phyloP scores from a whole-genome alignment of 352 stramenopile genomes.

The Phytopythium cucurbitacearum region DNA sequence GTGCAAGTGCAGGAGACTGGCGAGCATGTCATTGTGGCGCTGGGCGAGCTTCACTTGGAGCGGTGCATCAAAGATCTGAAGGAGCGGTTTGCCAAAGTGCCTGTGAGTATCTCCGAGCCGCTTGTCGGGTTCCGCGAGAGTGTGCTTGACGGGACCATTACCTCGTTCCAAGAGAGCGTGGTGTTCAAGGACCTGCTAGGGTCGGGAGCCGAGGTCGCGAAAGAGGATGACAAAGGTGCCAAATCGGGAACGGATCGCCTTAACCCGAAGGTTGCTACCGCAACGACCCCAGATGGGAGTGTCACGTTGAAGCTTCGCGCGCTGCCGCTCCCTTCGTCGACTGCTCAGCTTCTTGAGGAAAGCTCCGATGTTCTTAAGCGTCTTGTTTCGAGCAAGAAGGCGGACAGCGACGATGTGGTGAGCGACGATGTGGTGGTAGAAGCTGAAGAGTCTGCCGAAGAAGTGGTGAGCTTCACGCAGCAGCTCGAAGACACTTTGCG shows the following conservation, averaged over 20 bases:
- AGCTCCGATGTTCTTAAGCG: slow-evolving; percentile 43
- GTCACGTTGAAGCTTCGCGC: slow-evolving; percentile 76
- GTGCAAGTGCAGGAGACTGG: slow-evolving; percentile 87
- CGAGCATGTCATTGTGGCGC: slow-evolving; percentile 87
- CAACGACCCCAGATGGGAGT: slow-evolving; percentile 63
- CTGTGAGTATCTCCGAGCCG: slow-evolving; percentile 79
- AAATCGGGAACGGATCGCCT: slow-evolving; percentile 9
- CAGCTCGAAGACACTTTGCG: slow-evolving; percentile 44
- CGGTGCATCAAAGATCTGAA: slow-evolving; percentile 90
- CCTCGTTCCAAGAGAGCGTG: slow-evolving; percentile 59
- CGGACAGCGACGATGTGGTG: slow-evolving; percentile 8
- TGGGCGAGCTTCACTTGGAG: slow-evolving; percentile 91
- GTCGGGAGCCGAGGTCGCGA: slow-evolving; percentile 5
- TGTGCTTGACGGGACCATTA: slow-evolving; percentile 55
- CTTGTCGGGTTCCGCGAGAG: slow-evolving; percentile 90
- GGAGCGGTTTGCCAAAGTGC: slow-evolving; percentile 84
- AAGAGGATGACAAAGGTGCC: slow-evolving; percentile 11
- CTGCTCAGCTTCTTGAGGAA: slow-evolving; percentile 76
- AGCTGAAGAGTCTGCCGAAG: slow-evolving; percentile 11
- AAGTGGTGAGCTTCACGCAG: slow-evolving; percentile 23
- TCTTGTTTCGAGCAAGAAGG: slow-evolving; percentile 29
- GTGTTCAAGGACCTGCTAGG: slow-evolving; percentile 68
- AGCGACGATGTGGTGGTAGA: slow-evolving; percentile 7
- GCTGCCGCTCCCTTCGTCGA: slow-evolving; percentile 60
- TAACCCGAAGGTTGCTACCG: slow-evolving; percentile 32